Evolutionary conservation across 1,284 basidiomycete genomes (phyloP).

Genomic region (Malassezia psittaci): DNA sequence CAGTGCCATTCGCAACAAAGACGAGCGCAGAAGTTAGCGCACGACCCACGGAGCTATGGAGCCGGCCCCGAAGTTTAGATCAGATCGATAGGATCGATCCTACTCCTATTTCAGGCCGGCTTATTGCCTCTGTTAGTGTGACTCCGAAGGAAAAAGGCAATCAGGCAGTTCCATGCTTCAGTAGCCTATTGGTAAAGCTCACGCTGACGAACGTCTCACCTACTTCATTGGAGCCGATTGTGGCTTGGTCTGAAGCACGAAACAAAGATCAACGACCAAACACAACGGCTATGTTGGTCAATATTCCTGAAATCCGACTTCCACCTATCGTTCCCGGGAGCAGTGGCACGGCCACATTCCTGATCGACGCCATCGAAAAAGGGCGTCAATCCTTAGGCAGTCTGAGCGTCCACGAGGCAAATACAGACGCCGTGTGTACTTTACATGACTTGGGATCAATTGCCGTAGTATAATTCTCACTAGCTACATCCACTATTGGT

Average conservation of each 20-base stretch:
- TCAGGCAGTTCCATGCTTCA: neutral
- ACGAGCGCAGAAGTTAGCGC: too few relatives aligned
- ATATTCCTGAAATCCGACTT: neutral
- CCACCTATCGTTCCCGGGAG: neutral
- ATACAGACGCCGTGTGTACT: neutral
- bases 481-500: neutral
- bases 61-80: too few relatives aligned
- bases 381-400: conserved; percentile 8
- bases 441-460: conserved; percentile 7
- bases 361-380: neutral
- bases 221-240: neutral
- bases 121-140: neutral
- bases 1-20: too few relatives aligned
- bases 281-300: neutral
- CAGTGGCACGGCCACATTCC: neutral
- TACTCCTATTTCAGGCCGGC: neutral
- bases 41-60: too few relatives aligned
- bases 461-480: neutral
- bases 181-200: neutral
- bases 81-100: too few relatives aligned
- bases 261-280: neutral
- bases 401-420: neutral
- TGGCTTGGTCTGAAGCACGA: neutral
- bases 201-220: conserved; percentile 6
- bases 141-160: neutral